Percentiles rank a stretch among this genome's conserved stretches.
These are phyloP conservation scores for Microsporum audouinii DNA, from an alignment of 2,329 filamentous ascomycete genomes.

Conservation along the genomic window DNA sequence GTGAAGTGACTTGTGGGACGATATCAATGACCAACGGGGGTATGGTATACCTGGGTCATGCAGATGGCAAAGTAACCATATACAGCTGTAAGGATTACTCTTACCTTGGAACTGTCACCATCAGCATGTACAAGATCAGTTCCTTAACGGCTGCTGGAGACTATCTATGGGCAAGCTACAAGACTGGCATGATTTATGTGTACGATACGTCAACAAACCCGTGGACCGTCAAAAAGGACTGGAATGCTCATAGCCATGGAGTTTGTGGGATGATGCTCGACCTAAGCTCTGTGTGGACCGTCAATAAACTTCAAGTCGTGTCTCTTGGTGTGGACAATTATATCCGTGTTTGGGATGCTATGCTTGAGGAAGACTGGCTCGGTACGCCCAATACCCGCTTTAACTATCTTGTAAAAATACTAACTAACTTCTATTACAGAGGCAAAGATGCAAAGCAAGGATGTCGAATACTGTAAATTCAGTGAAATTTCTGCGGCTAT, in stretches of 20 bases:
- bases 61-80: constrained; percentile 88
- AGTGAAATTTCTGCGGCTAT: constrained; percentile 67
- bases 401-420: background rate
- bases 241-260: constrained; percentile 78
- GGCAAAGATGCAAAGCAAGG: constrained; percentile 70
- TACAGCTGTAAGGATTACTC: constrained; percentile 68
- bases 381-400: constrained; percentile 32
- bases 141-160: constrained; percentile 68
- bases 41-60: constrained; percentile 79
- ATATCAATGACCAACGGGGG: constrained; percentile 62
- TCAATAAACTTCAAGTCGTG: constrained; percentile 72
- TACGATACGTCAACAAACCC: constrained; percentile 76
- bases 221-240: constrained; percentile 88
- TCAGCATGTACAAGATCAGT: constrained; percentile 94
- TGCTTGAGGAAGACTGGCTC: constrained; percentile 90
- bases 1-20: constrained; percentile 78
- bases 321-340: constrained; percentile 80
- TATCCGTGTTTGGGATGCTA: constrained; percentile 79
- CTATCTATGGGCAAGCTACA: constrained; percentile 86
- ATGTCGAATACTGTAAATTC: constrained; percentile 75
- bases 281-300: constrained; percentile 68
- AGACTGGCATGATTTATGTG: constrained; percentile 84
- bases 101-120: constrained; percentile 67
- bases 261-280: constrained; percentile 70
- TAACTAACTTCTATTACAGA: constrained; percentile 40